A percentile compares a stretch with the other conserved stretches of the same genome.
These are phyloP conservation scores for Russula sp. DNA, from an alignment of 768 basidiomycete species.

Conservation along the genomic window DNA sequence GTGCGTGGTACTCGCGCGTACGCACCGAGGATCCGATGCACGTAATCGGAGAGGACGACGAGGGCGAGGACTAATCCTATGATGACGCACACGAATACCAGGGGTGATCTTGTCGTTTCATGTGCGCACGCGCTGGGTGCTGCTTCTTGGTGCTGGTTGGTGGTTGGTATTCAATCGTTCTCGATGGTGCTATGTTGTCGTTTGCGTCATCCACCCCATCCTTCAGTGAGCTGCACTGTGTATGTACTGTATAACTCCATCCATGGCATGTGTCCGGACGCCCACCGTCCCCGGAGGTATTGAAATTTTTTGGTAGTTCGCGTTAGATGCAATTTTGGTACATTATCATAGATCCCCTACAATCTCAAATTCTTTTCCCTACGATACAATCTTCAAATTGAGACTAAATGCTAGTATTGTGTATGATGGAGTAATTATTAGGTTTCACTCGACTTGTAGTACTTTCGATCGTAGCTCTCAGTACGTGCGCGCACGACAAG, in stretches of 20 bases:
- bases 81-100: background rate
- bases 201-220: background rate
- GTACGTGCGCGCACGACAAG: background rate
- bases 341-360: background rate
- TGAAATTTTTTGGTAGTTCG: background rate
- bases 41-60: conserved; percentile 54
- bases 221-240: background rate
- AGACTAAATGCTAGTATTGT: no score
- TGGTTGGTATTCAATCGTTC: background rate
- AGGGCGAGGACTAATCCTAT: conserved; percentile 16
- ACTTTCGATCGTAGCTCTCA: background rate
- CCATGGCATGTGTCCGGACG: background rate
- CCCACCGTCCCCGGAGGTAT: background rate
- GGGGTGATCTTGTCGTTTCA: background rate
- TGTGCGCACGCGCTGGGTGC: background rate
- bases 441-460: background rate
- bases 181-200: background rate
- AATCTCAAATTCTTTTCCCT: background rate
- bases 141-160: background rate
- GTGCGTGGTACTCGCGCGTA: conserved; percentile 61
- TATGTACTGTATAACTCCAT: background rate
- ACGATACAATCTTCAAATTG: no score
- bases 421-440: no score
- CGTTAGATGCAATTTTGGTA: background rate
- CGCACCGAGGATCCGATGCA: conserved; percentile 43